These are phyloP conservation scores for Plantago major DNA, from an alignment of 257 asterid species.

Conservation along the genomic window DNA sequence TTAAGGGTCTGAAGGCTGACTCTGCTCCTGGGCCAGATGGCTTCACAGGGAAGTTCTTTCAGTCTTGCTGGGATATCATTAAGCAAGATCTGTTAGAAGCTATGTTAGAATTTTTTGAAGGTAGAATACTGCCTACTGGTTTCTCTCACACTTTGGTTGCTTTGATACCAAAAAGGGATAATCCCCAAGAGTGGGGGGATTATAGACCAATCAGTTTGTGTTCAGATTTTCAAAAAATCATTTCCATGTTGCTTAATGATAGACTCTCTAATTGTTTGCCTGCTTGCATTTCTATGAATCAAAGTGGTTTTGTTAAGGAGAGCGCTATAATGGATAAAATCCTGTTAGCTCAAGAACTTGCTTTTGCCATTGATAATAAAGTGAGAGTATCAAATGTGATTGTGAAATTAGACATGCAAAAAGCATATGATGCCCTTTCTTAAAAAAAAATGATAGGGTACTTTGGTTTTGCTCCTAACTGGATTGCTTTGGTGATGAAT, in stretches of 20 bases:
- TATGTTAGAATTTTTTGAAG: too few relatives aligned
- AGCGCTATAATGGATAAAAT: not conserved
- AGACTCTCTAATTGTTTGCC: not conserved
- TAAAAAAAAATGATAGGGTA: rapidly evolving
- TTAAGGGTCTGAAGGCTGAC: not conserved
- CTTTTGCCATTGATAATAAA: too few relatives aligned
- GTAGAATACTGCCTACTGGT: not conserved
- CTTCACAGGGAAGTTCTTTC: not conserved
- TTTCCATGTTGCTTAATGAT: not conserved
- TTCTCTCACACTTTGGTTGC: not conserved
- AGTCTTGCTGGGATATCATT: not conserved
- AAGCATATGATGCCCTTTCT: conserved; percentile 13
- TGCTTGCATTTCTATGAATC: not conserved
- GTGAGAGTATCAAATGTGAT: too few relatives aligned
- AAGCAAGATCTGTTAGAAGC: too few relatives aligned
- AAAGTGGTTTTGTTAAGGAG: not conserved
- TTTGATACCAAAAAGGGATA: not conserved
- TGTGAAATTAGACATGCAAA: not conserved
- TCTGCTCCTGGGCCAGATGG: not conserved
- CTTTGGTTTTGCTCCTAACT: not conserved
- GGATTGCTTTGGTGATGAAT: not conserved
- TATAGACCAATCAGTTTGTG: not conserved
- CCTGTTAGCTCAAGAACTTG: too few relatives aligned
- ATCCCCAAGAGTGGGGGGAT: not conserved
- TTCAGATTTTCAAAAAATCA: not conserved